A percentile compares a stretch with the other conserved stretches of the same genome.
phyloP scores from a whole-genome alignment of 129 eudicot species.

The Lactuca sativa region DNA sequence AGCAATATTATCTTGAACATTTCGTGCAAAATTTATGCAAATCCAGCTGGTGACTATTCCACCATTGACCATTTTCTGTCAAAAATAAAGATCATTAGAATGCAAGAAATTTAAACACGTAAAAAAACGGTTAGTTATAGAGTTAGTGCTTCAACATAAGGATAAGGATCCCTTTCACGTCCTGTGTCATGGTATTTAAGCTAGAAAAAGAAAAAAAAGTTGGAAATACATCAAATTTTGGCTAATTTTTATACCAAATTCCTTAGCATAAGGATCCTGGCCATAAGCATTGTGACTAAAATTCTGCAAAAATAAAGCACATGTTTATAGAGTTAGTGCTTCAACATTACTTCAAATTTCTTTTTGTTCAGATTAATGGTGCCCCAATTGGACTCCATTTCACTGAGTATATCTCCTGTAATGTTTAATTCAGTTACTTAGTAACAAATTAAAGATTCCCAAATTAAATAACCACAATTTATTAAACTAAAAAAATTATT shows the following conservation, averaged over 20 bases:
- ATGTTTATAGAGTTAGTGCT: not conserved
- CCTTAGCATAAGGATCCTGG: slow-evolving; percentile 75
- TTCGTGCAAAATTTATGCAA: slow-evolving; percentile 75
- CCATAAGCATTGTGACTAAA: slow-evolving; percentile 81
- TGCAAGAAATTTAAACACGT: not conserved
- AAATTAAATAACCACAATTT: too few relatives aligned
- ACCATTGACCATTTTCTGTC: slow-evolving; percentile 88
- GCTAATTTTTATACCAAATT: slow-evolving; percentile 90
- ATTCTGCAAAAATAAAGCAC: slow-evolving; percentile 49
- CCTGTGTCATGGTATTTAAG: slow-evolving; percentile 96
- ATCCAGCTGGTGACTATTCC: slow-evolving; percentile 74
- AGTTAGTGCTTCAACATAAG: slow-evolving; percentile 96
- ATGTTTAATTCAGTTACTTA: too few relatives aligned
- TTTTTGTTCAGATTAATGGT: too few relatives aligned
- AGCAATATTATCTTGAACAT: slow-evolving; percentile 69
- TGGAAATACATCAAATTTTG: slow-evolving; percentile 19
- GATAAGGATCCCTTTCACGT: slow-evolving; percentile 84
- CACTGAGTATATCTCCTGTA: too few relatives aligned
- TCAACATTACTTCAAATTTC: too few relatives aligned
- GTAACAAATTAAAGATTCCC: too few relatives aligned
- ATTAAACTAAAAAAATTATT: too few relatives aligned
- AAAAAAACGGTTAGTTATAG: slow-evolving; percentile 35
- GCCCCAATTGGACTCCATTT: too few relatives aligned
- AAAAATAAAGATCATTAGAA: too few relatives aligned
- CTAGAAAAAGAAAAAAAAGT: slow-evolving; percentile 32